Base-by-base conservation (phyloP, 2,329 filamentous ascomycete genomes). In the Fusarium sp. region DNA sequence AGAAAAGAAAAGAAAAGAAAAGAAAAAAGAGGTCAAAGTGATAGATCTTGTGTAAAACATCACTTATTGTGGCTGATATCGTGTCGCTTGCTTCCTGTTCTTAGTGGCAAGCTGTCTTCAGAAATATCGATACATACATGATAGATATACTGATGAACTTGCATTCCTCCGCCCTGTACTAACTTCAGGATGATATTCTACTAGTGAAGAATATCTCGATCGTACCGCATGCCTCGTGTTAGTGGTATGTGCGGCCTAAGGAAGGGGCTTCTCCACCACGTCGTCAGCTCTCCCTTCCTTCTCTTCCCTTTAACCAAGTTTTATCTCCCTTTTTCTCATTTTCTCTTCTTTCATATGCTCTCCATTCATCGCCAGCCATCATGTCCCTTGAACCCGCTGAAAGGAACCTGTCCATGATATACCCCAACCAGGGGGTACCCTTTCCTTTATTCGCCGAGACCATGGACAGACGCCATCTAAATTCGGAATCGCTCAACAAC, bases 181-280 rank as follows among this genome's bases (percentile, higher is more conserved):
- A 13, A 4, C 10, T 31, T 31, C 13, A 10, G 10, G 28, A 13
- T 31, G 28, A 31, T 13, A 31, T 31, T 31, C 4, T 31, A 31
- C 5, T 31, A 11, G 9, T 11, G 5, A 13, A 11, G 28, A 31
- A 11, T 31, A 31, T 31, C 28, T 31, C 28, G 28, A 31, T 31
- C 28, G 28, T 31, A 11, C 26, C 26, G 26, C 28, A 31, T 31
- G 10, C 28, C 28, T 31, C 28, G 28, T 31, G 28, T 31, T 31
- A 31, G 28, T 31, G 28, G 28, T 10, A 31, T 31, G 28, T 40
- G 53, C 36, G 55, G 51, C 51, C 47, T 24, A 55, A 40, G 54
- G 67, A 64, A 67, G 36, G 53, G 42, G 52, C 22, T 56, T 67
- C 52, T 55, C 67, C 62, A 64, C 57, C 34, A 38, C 42, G 44